Base-by-base conservation (phyloP, 2,329 filamentous ascomycete species). In the Aspergillus caelatus region DNA sequence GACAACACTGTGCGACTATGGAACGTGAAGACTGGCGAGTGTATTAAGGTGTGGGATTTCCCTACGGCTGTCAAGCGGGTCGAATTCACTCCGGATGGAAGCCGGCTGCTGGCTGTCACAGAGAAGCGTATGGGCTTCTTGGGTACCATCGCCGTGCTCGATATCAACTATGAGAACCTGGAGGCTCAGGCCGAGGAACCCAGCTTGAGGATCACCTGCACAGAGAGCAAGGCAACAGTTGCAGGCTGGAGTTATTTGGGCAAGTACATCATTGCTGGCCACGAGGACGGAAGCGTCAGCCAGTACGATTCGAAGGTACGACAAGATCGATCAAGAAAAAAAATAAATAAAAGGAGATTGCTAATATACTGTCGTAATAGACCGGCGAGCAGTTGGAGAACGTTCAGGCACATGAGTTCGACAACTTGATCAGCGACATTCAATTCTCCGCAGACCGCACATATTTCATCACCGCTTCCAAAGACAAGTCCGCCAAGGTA, bases 71-170 rank as follows among this genome's bases (percentile, higher is more conserved):
- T 99, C 80, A 98, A 99, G 89, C 89, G 95, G 74, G 94, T 97
- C 79, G 94, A 97, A 83, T 99, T 99, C 85, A 94, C 89, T 78
- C 91, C 96, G 75, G 95, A 99, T 81, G 95, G 94, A 75, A 91
- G 88, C 75, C 88, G 92, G 82, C 85, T 99, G 73, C 85, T 99
- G 69, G 94, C 93, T 68, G 94, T 99, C 68, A 99, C 95, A 60
- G 95, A 99, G 85, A 97, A 97, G 91, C 93, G 95, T 75, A 97
- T 96, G 88, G 95, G 95, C 71, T 94, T 93, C 82, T 86, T 98
- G 70, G 93, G 92, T 77, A 96, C 94, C 71, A 97, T 99, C 75
- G 90, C 94, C 67, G 93, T 98, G 68, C 87, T 96, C 77, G 92
- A 97, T 78, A 91, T 99, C 85, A 89, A 88, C 79, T 88, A 89